A percentile compares a stretch with the other conserved stretches of the same genome.
Conservation (phyloP, 2,329 filamentous ascomycete genomes). For the Simplicillium sp. region DNA sequence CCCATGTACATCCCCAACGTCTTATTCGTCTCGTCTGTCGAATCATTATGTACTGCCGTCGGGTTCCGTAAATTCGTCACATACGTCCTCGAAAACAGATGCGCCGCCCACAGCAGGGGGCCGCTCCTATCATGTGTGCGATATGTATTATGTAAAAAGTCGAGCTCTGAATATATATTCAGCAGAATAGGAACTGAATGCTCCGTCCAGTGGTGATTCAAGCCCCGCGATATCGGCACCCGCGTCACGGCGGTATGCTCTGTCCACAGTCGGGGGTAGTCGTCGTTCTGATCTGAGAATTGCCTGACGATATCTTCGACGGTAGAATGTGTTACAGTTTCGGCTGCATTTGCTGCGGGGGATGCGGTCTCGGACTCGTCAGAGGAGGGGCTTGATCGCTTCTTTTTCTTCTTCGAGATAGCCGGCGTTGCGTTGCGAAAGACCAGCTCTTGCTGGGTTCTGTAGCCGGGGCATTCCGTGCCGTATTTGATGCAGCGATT, state of each 20-base stretch:
- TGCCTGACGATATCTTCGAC: too few species aligned
- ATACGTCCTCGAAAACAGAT: conserved; percentile 30
- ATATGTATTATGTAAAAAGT: conserved; percentile 23
- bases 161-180: conserved; percentile 23
- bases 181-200: conserved; percentile 29
- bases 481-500: conserved; percentile 31
- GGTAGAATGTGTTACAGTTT: too few species aligned
- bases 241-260: not conserved
- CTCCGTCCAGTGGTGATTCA: conserved; percentile 26
- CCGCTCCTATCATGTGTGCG: conserved; percentile 15
- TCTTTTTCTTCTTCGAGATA: conserved; percentile 20
- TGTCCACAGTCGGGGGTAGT: not conserved
- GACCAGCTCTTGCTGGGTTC: conserved; percentile 27
- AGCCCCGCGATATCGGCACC: not conserved
- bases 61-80: conserved; percentile 24
- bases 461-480: conserved; percentile 27
- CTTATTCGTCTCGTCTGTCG: conserved; percentile 15
- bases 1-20: conserved; percentile 26
- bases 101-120: conserved; percentile 27
- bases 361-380: conserved; percentile 5
- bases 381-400: conserved; percentile 5
- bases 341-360: conserved; percentile 1
- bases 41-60: conserved; percentile 16
- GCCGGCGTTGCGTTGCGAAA: conserved; percentile 24
- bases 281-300: not conserved